phyloP scores from a whole-genome alignment of 2,329 filamentous ascomycete species.

The Trichoderma sp. region DNA sequence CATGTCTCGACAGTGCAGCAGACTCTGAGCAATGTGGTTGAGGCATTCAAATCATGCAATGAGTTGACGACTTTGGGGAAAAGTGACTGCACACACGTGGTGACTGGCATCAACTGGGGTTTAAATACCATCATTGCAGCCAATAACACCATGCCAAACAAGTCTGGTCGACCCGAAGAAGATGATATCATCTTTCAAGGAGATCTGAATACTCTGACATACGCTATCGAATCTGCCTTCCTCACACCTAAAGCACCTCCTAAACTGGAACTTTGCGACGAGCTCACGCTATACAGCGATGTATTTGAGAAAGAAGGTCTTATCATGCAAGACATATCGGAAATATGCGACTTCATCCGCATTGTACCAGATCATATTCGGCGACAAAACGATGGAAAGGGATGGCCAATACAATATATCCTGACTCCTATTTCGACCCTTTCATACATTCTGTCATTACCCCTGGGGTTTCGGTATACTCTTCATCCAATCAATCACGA shows the following conservation, averaged over 20 bases:
- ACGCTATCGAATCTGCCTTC: neutral
- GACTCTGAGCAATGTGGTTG: neutral
- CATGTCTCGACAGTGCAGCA: constrained; percentile 18
- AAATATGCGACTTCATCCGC: constrained; percentile 17
- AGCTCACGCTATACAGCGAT: constrained; percentile 30
- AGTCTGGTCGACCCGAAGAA: neutral
- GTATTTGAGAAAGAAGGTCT: constrained; percentile 8
- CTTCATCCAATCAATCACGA: neutral
- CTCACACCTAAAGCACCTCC: neutral
- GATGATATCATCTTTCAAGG: neutral
- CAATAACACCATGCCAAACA: neutral
- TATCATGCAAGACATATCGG: neutral
- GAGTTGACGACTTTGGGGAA: neutral
- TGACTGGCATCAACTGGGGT: constrained; percentile 29
- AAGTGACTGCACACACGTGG: constrained; percentile 27
- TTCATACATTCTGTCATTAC: neutral
- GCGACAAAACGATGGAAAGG: constrained; percentile 2
- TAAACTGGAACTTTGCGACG: constrained; percentile 19
- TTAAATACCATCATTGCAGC: constrained; percentile 28
- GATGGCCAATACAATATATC: constrained; percentile 27
- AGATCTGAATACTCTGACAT: constrained; percentile 18
- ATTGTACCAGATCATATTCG: neutral
- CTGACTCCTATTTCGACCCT: constrained; percentile 25
- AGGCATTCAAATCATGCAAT: neutral
- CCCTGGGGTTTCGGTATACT: fast-evolving